Evolutionary conservation across 495 filamentous ascomycete genomes (phyloP), one percentile per base, ranked within the genome.

Genomic region (Glarea lozoyensis): DNA sequence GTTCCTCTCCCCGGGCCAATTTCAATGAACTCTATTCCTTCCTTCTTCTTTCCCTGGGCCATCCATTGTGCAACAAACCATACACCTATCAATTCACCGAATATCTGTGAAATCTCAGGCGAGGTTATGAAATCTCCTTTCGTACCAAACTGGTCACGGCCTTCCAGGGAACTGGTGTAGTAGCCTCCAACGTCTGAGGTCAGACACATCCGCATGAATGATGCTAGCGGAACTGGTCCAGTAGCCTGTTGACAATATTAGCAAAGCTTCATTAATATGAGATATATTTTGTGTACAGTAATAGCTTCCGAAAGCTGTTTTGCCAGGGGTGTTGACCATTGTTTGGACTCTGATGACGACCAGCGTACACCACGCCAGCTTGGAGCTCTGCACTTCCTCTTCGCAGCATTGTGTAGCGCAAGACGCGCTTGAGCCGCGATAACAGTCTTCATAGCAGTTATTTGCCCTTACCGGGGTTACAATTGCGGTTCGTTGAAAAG

Each of bases 31-130:
- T 96, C 81, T 13, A 95, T 78, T 18, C 84, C 82, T 24, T 70
- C 70, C 4, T 32, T 40, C 40, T 59, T 77, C 39, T 72, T 68
- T 6, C 88, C 89, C 58, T 97, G 92, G 19, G 82, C 76, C 64
- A 97, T 83, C 90, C 92, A 97, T 69, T 98, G 92, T 22, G 93
- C 73, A 20, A 96, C 78, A 34, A 93, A 78, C 92, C 92, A 98
- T 54, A 98, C 75, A 1, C 88, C 92, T 35, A 95, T 65, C 13
- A 98, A 72, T 60, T 98, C 92, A 17, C 92, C 92, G 65, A 97
- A 97, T 12, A 96, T 75, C 59, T 98, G 92, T 2, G 88, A 94
- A 53, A 98, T 96, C 62, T 98, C 92, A 0, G 92, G 92, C 4
- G 88, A 94, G 0, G 92, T 98, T 33, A 96, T 84, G 46, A 98